phyloP scores from a whole-genome alignment of 2,329 filamentous ascomycete genomes.

The Paramyrothecium roridum region DNA sequence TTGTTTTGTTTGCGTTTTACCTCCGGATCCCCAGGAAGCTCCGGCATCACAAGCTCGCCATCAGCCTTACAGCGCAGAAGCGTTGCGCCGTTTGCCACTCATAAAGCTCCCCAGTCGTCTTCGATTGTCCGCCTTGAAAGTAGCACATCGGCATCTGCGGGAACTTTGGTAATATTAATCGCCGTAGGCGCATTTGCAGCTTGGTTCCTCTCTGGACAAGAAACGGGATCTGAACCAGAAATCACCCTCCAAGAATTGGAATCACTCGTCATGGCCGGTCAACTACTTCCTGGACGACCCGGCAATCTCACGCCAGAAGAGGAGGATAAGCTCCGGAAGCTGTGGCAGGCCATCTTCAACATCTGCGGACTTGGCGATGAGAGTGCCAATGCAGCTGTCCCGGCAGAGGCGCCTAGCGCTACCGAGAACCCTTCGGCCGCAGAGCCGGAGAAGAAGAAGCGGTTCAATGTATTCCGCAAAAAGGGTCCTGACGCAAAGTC shows the following conservation, averaged over 20 bases:
- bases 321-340: conserved; percentile 80
- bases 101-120: not conserved
- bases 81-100: not conserved
- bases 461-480: conserved; percentile 65
- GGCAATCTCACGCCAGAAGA: conserved; percentile 88
- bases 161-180: not conserved
- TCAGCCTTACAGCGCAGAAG: not conserved
- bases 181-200: conserved; percentile 5
- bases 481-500: conserved; percentile 51
- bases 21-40: not conserved
- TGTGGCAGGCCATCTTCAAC: conserved; percentile 76
- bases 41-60: not conserved
- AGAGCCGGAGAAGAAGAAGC: conserved; percentile 65
- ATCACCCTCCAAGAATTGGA: conserved; percentile 5
- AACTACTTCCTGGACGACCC: conserved; percentile 65
- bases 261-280: conserved; percentile 32
- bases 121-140: not conserved
- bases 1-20: not conserved
- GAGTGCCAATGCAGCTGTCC: conserved; percentile 14
- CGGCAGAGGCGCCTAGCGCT: conserved; percentile 11
- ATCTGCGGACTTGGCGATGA: conserved; percentile 61
- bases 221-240: not conserved
- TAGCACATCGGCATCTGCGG: not conserved
- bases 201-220: not conserved
- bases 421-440: conserved; percentile 17